These are phyloP conservation scores for Macrolepiota albuminosa DNA, from an alignment of 768 basidiomycete species.

Conservation along the genomic window DNA sequence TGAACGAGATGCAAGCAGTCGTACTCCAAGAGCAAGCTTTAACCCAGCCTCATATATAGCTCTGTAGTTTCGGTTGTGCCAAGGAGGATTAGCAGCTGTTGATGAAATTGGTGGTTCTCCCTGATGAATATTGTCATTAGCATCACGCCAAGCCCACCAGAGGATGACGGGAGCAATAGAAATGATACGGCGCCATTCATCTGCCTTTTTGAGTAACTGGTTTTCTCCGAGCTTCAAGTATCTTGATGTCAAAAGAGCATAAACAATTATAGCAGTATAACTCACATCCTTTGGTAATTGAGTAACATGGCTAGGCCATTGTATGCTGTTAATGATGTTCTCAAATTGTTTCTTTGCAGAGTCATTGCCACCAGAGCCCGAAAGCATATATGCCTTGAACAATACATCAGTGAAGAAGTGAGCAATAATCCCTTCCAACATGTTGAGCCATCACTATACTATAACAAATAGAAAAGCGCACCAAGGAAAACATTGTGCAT, in stretches of 20 bases:
- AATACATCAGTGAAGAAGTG: neutral
- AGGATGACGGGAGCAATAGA: too few species aligned
- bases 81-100: too few species aligned
- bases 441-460: too few species aligned
- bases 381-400: neutral
- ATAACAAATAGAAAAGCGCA: too few species aligned
- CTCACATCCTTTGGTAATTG: neutral
- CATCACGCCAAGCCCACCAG: neutral
- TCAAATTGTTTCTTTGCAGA: neutral
- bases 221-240: constrained; percentile 22
- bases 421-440: neutral
- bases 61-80: too few species aligned
- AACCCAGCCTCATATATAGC: too few species aligned
- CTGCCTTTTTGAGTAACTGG: constrained; percentile 8
- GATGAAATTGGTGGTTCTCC: too few species aligned
- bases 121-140: too few species aligned
- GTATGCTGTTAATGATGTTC: neutral
- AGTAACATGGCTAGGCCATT: neutral
- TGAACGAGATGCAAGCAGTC: too few species aligned
- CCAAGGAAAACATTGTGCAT: neutral
- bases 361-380: neutral
- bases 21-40: too few species aligned
- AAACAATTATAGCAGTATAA: neutral
- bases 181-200: too few species aligned
- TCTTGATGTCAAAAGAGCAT: too few species aligned